Conservation (phyloP, 352 stramenopile species). For the Phytopythium montanum region DNA sequence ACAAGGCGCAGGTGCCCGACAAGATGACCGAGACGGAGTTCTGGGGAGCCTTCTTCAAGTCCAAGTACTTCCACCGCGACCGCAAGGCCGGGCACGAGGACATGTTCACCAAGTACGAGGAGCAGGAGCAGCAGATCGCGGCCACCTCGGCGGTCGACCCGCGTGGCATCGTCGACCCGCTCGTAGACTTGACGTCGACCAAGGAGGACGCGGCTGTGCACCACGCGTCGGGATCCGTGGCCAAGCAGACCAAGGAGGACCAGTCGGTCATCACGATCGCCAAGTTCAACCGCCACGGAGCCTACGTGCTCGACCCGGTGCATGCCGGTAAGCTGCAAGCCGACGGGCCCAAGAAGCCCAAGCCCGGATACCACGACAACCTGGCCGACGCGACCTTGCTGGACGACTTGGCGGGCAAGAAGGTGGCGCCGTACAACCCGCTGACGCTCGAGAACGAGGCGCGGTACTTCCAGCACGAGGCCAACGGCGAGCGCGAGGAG, state of each 20-base stretch:
- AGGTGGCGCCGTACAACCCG: conserved; percentile 58
- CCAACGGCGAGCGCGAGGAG: conserved; percentile 21
- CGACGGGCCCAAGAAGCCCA: conserved; percentile 36
- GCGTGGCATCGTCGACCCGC: conserved; percentile 64
- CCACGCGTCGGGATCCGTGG: conserved; percentile 15
- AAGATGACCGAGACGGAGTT: conserved; percentile 90
- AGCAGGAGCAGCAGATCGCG: conserved; percentile 63
- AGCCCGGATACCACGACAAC: conserved; percentile 48
- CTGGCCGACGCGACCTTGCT: conserved; percentile 62
- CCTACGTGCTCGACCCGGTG: conserved; percentile 74
- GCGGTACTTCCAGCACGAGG: conserved; percentile 70
- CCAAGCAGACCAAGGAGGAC: conserved; percentile 47
- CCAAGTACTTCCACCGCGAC: conserved; percentile 87
- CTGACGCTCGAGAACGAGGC: conserved; percentile 80
- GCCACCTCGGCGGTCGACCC: conserved; percentile 44
- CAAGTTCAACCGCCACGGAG: conserved; percentile 86
- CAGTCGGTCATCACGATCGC: conserved; percentile 66
- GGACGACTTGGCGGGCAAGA: conserved; percentile 61
- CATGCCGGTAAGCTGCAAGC: conserved; percentile 57
- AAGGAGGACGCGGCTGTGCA: conserved; percentile 56
- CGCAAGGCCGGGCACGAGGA: conserved; percentile 78
- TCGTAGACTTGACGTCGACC: conserved; percentile 75
- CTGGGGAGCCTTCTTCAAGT: conserved; percentile 87
- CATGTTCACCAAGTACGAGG: conserved; percentile 84
- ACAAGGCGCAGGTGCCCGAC: conserved; percentile 81